phyloP scores from a whole-genome alignment of 495 filamentous ascomycete genomes.

The Trichoderma orchidacearum region DNA sequence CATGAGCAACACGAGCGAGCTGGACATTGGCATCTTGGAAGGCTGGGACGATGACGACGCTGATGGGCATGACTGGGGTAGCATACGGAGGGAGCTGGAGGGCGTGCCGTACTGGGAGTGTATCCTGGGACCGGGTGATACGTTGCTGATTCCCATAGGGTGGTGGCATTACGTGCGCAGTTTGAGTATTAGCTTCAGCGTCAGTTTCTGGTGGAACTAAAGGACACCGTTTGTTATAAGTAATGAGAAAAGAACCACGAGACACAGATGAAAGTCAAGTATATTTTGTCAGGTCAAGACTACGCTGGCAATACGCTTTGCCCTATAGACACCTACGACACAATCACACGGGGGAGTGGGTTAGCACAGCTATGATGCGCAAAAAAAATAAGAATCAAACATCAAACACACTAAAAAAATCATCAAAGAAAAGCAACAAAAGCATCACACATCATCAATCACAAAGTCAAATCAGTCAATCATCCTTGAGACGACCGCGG shows the following conservation, averaged over 20 bases:
- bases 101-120: constrained; percentile 61
- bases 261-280: neutral
- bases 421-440: no score
- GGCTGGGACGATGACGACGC: constrained; percentile 28
- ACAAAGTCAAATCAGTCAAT: no score
- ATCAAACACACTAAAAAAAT: neutral
- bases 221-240: neutral
- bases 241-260: neutral
- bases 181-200: constrained; percentile 77
- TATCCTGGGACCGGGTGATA: constrained; percentile 68
- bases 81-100: constrained; percentile 30
- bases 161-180: constrained; percentile 99
- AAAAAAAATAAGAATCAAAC: neutral
- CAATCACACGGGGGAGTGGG: neutral
- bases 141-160: constrained; percentile 80
- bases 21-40: constrained; percentile 54
- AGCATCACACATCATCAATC: no score
- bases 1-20: constrained; percentile 79
- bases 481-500: neutral
- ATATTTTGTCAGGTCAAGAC: neutral
- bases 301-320: neutral
- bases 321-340: neutral
- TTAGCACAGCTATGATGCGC: neutral
- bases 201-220: constrained; percentile 96
- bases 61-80: constrained; percentile 6